Base-by-base conservation (phyloP, 78 protist genomes). In the Tieghemostelium lacteum region DNA sequence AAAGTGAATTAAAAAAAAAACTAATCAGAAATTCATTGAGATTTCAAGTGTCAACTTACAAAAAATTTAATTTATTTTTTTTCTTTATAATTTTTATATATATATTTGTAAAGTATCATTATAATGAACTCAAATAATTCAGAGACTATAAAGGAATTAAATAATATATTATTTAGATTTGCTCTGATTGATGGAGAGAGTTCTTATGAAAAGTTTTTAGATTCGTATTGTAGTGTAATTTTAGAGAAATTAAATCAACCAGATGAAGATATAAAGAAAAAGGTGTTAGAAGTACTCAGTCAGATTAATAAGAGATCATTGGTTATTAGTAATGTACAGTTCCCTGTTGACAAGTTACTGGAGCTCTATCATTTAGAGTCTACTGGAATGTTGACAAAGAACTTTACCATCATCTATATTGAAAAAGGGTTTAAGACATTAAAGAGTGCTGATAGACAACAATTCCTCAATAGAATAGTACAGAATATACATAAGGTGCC, bases 231-330 rank as follows among this genome's bases (percentile, higher is more conserved):
- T 3, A 7, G 16, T 5, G 40, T 26, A 49, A 67, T 65, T 1
- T 54, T 78, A 5, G 33, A 19, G 14, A 14, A n/a, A 28, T 50
- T 50, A 39, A 24, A 24, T 6, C 26, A 73, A 36, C 29, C 31
- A 19, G 76, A 73, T 55, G 85, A 67, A 22, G 3, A 5, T 1
- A 37, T 64, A 1, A 86, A 86, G 80, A 67, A 87, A 24, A 75
- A 87, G 70, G 93, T 74, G 0, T 37, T 87, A 86, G 93, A 87
- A 6, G 75, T 87, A 29, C 57, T 87, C n/a, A 74, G 83, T n/a
- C 67, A 87, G 24, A 37, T 87, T 10, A 71, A 70, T 10, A 72
- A 73, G 45, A 39, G 93, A 50, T 20, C 86, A 12, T 29, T 58
- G 74, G 67, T 69, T 34, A 52, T 72, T 2, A 22, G 29, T 3